Conservation (phyloP, 1,284 basidiomycete genomes). For the Hortiboletus rubellus region DNA sequence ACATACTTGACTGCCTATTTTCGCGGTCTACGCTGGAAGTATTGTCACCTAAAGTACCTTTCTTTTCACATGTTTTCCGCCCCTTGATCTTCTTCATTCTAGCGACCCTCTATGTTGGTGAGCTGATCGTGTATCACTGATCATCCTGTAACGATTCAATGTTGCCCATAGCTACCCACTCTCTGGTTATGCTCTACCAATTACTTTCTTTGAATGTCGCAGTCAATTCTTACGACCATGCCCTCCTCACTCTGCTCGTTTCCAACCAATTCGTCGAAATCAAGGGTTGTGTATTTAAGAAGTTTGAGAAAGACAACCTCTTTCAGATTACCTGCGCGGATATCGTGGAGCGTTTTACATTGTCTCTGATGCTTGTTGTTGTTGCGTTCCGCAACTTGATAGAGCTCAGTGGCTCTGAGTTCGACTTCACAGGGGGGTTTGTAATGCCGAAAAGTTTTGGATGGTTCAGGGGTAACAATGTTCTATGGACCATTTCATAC, state of each 20-base stretch:
- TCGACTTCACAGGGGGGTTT: slow-evolving; percentile 70
- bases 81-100: slow-evolving; percentile 87
- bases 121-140: slow-evolving; percentile 27
- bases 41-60: slow-evolving; percentile 60
- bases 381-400: slow-evolving; percentile 96
- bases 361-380: slow-evolving; percentile 87
- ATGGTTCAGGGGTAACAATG: slow-evolving; percentile 75
- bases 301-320: slow-evolving; percentile 99
- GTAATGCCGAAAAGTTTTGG: slow-evolving; percentile 84
- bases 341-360: slow-evolving; percentile 96
- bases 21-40: slow-evolving; percentile 86
- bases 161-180: slow-evolving; percentile 70
- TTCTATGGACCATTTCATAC: slow-evolving; percentile 89
- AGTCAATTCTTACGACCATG: slow-evolving; percentile 98
- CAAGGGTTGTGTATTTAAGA: slow-evolving; percentile 99
- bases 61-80: slow-evolving; percentile 65
- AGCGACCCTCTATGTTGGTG: slow-evolving; percentile 83
- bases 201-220: slow-evolving; percentile 95
- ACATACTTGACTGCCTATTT: slow-evolving; percentile 95
- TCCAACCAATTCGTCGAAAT: slow-evolving; percentile 99
- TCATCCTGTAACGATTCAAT: not conserved
- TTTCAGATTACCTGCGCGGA: slow-evolving; percentile 99
- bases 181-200: slow-evolving; percentile 97
- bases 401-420: slow-evolving; percentile 88
- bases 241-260: slow-evolving; percentile 89